These are phyloP conservation scores for Cercospora sojina DNA, from an alignment of 2,329 filamentous ascomycete genomes.

Conservation along the genomic window DNA sequence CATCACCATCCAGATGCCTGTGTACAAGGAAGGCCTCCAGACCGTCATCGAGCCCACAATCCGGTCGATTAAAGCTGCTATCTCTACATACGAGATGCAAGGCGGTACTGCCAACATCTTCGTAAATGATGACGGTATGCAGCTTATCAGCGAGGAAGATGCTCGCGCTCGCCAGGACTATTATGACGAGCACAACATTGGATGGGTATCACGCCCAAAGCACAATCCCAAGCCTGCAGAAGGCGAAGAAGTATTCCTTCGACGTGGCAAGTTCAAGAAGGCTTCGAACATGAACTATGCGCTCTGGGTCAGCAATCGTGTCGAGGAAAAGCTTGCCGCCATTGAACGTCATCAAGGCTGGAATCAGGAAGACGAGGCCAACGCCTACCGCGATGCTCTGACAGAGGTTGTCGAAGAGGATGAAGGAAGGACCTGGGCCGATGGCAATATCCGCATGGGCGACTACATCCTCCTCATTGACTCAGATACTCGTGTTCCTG, in stretches of 20 bases:
- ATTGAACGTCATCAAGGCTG: constrained; percentile 61
- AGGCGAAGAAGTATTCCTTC: constrained; percentile 50
- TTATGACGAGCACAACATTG: constrained; percentile 52
- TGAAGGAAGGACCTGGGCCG: constrained; percentile 72
- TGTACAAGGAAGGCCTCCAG: constrained; percentile 45
- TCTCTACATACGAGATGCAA: constrained; percentile 52
- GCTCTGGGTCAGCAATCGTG: constrained; percentile 60
- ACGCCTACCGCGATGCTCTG: constrained; percentile 63
- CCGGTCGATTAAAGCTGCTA: constrained; percentile 44
- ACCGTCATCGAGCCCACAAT: constrained; percentile 43
- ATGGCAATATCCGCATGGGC: constrained; percentile 80
- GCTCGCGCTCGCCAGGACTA: constrained; percentile 48
- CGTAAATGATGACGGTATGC: constrained; percentile 68
- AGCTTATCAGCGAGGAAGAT: constrained; percentile 54
- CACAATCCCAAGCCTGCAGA: constrained; percentile 55
- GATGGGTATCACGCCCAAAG: constrained; percentile 51
- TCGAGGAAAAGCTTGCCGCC: constrained; percentile 65
- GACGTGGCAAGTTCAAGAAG: constrained; percentile 69
- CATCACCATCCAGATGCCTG: constrained; percentile 55
- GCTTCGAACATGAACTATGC: constrained; percentile 74
- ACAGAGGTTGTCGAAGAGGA: constrained; percentile 63
- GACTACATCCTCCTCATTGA: constrained; percentile 80
- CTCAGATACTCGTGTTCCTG: constrained; percentile 75
- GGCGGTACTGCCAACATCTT: constrained; percentile 69
- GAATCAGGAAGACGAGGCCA: constrained; percentile 67